Percentiles rank a stretch among this genome's conserved stretches.
Evolutionary conservation across 2,329 filamentous ascomycete genomes (phyloP).

Genomic region (Talaromyces piceae): DNA sequence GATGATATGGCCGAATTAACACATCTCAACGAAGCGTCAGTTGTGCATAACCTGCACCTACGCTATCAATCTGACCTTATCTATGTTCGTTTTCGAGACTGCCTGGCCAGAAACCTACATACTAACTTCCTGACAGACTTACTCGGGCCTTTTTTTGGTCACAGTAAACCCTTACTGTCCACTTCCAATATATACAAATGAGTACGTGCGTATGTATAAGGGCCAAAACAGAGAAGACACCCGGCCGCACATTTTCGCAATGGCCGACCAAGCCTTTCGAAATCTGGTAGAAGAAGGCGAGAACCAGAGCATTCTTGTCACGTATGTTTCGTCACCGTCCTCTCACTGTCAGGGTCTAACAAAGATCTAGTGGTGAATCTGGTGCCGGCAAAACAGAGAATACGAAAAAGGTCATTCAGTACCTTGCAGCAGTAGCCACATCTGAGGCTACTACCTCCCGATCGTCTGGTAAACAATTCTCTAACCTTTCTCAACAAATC

Average conservation of each 20-base stretch:
- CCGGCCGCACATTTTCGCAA: conserved; percentile 93
- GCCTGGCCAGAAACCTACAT: not conserved
- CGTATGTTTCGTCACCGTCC: conserved; percentile 41
- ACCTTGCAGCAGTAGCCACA: conserved; percentile 87
- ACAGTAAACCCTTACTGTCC: conserved; percentile 96
- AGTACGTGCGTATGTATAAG: conserved; percentile 98
- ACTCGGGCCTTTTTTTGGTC: conserved; percentile 92
- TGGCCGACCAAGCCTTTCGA: conserved; percentile 93
- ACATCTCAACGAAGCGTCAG: conserved; percentile 93
- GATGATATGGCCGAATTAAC: conserved; percentile 99
- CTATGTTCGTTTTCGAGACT: conserved; percentile 48
- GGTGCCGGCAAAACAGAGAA: conserved; percentile 98
- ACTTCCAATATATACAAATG: conserved; percentile 88
- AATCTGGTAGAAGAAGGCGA: conserved; percentile 91
- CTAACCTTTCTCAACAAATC: conserved; percentile 92
- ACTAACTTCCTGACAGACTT: conserved; percentile 53
- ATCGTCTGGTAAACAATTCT: conserved; percentile 59
- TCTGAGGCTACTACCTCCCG: conserved; percentile 61
- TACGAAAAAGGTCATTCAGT: conserved; percentile 99
- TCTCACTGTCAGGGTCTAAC: not conserved
- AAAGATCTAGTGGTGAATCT: conserved; percentile 63
- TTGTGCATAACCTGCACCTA: conserved; percentile 93
- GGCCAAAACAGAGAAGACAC: conserved; percentile 86
- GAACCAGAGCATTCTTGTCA: conserved; percentile 96
- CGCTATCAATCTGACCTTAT: conserved; percentile 94